phyloP scores from a whole-genome alignment of 1,284 basidiomycete species.

The Cryptococcus deneoformans region DNA sequence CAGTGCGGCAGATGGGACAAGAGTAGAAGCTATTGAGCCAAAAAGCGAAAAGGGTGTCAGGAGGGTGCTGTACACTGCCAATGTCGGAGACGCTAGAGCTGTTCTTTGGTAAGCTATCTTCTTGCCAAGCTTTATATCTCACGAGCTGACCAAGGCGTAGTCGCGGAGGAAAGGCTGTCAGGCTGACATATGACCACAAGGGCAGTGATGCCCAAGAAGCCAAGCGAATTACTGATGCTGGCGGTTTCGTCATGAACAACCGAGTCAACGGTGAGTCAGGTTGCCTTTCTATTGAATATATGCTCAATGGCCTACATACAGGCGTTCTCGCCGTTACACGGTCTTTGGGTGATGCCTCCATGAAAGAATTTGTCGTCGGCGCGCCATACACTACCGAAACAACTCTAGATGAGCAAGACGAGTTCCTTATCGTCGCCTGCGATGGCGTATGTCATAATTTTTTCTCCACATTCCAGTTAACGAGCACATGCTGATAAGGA shows the following conservation, averaged over 20 bases:
- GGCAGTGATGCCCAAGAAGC: slow-evolving; percentile 96
- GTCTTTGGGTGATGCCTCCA: slow-evolving; percentile 92
- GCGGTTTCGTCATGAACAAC: slow-evolving; percentile 98
- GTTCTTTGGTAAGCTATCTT: slow-evolving; percentile 43
- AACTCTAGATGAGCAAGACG: slow-evolving; percentile 81
- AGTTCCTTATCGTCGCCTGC: slow-evolving; percentile 94
- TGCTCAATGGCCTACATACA: slow-evolving; percentile 9
- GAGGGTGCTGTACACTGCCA: slow-evolving; percentile 90
- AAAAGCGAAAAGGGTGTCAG: slow-evolving; percentile 48
- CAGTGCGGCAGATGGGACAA: slow-evolving; percentile 29
- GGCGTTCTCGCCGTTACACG: slow-evolving; percentile 93
- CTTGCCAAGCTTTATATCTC: not conserved
- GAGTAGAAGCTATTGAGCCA: slow-evolving; percentile 46
- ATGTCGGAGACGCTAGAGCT: slow-evolving; percentile 68
- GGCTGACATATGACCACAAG: slow-evolving; percentile 98
- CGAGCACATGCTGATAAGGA: not conserved
- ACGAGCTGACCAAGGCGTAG: slow-evolving; percentile 34
- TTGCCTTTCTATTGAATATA: not conserved
- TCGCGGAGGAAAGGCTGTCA: slow-evolving; percentile 82
- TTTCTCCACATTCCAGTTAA: not conserved
- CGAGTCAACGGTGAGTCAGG: slow-evolving; percentile 74
- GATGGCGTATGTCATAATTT: slow-evolving; percentile 73
- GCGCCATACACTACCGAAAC: slow-evolving; percentile 98
- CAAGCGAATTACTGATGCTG: slow-evolving; percentile 95
- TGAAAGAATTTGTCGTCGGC: slow-evolving; percentile 99